These are phyloP conservation scores for Eucalyptus regnans DNA, from an alignment of 345 rosid genomes.

Conservation along the genomic window DNA sequence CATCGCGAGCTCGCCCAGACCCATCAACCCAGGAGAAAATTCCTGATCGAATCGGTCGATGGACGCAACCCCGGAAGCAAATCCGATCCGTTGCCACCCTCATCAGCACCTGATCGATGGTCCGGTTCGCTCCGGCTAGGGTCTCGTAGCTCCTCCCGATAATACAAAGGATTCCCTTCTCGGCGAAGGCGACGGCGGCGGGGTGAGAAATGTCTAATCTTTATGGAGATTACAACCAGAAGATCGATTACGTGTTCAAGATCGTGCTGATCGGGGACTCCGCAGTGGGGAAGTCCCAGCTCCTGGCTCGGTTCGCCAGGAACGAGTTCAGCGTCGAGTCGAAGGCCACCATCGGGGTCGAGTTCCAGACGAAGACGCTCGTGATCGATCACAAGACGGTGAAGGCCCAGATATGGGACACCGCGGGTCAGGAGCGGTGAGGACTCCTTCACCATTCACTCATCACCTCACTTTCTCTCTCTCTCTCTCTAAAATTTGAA, in stretches of 20 bases:
- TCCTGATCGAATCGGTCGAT: neutral
- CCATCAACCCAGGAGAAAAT: neutral
- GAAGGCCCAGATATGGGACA: slow-evolving; percentile 91
- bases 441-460: neutral
- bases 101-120: neutral
- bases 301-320: slow-evolving; percentile 65
- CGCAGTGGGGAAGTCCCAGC: slow-evolving; percentile 77
- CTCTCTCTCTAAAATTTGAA: neutral
- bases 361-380: slow-evolving; percentile 80
- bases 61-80: neutral
- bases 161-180: neutral
- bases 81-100: neutral
- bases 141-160: neutral
- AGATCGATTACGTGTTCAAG: slow-evolving; percentile 82
- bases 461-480: neutral
- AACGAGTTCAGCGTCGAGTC: slow-evolving; percentile 79
- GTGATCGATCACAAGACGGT: slow-evolving; percentile 64
- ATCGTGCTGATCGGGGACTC: slow-evolving; percentile 81
- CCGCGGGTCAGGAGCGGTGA: slow-evolving; percentile 85
- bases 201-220: slow-evolving; percentile 38
- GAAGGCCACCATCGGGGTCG: slow-evolving; percentile 85
- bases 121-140: neutral
- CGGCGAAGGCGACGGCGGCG: neutral
- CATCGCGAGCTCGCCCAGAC: neutral
- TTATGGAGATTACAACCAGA: slow-evolving; percentile 65